Base-by-base conservation (phyloP, 2,329 filamentous ascomycete genomes). In the Neophaeococcomyces aloes region DNA sequence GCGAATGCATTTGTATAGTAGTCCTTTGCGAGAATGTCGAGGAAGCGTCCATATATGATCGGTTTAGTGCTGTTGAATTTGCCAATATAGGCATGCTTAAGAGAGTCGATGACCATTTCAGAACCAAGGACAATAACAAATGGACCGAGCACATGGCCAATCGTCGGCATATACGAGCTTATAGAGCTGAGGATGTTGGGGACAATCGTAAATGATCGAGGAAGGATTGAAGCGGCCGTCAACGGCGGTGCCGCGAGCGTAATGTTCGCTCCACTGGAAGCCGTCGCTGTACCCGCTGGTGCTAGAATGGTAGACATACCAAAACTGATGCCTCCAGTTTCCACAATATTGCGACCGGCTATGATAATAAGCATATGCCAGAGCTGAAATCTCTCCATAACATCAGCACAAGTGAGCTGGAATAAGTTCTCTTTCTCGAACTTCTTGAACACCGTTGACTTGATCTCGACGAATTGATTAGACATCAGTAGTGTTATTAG, bases 1-100 rank as follows among this genome's bases (percentile, higher is more conserved):
- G 81, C 79, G 59, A 98, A 98, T 2, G 89, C 89, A 41, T 95
- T 89, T 1, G 87, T 89, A 60, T 98, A 98, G 65, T 98, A 98
- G 61, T 98, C 91, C 62, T 96, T 96, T 53, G 87, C 88, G 6
- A 98, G 68, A 3, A 98, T 85, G 58, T 98, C 93, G 13, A 96
- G 74, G 59, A 91, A 94, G 18, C 87, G 79, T 41, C 79, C 76
- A 61, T 98, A 98, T 44, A 98, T 83, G 5, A 76, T 78, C 2
- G 91, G 91, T 51, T 91, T 89, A 53, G 88, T 87, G 56, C 94
- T 94, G 70, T 98, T 98, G 69, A 98, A 98, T 60, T 98, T 98
- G 60, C 81, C 88, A 60, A 98, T 93, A 60, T 96, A 98, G 17
- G 86, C 86, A 59, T 98, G 93, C 63, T 98, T 98, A 61, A 95